These are phyloP conservation scores for Cercophora newfieldiana DNA, from an alignment of 495 filamentous ascomycete species.

Conservation along the genomic window DNA sequence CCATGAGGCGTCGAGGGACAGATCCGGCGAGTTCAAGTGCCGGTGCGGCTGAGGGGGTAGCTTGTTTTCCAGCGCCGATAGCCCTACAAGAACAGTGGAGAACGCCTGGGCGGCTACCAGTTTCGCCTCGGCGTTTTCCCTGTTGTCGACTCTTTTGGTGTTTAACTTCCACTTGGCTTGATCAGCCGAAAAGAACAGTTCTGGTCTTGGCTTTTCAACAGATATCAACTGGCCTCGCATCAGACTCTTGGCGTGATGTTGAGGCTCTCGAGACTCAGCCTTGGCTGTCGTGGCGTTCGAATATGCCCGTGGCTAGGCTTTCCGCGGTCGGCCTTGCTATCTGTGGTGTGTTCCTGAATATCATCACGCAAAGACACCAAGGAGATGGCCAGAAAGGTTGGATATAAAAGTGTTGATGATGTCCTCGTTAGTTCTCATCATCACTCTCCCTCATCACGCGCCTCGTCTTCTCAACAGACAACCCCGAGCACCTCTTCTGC, in stretches of 20 bases:
- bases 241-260: neutral
- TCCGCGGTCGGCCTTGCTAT: neutral
- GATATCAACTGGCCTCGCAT: neutral
- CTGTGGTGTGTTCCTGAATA: neutral
- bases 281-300: neutral
- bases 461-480: neutral
- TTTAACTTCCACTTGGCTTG: neutral
- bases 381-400: neutral
- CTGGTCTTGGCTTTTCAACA: neutral
- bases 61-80: constrained; percentile 1
- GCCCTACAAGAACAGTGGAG: neutral
- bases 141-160: neutral
- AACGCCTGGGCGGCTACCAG: neutral
- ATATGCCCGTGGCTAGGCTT: neutral
- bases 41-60: neutral
- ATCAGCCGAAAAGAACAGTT: neutral
- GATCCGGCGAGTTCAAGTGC: neutral
- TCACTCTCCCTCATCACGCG: neutral
- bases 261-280: neutral
- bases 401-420: neutral
- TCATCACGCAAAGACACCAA: neutral
- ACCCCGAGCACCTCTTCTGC: neutral
- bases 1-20: neutral
- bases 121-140: neutral
- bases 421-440: neutral